These are phyloP conservation scores for Blastocystis sp. DNA, from an alignment of 352 stramenopile genomes.

Conservation along the genomic window DNA sequence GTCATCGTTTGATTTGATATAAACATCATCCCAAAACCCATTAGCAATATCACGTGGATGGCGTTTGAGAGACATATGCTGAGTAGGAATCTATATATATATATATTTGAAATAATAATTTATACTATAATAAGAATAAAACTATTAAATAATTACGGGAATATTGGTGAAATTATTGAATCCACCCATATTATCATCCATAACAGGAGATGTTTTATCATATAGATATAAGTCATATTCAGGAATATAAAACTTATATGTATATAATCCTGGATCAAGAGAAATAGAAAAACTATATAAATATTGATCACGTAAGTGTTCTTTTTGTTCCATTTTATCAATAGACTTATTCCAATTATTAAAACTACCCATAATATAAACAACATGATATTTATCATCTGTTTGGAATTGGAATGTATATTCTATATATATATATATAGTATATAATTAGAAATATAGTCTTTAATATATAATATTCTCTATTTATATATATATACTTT, in stretches of 20 bases:
- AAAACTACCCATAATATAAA: conserved; percentile 25
- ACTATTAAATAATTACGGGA: neutral
- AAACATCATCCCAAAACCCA: neutral
- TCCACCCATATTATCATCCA: conserved; percentile 13
- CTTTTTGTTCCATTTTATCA: conserved; percentile 14
- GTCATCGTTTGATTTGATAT: neutral
- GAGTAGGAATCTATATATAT: conserved; percentile 18
- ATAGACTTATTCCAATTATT: conserved; percentile 25
- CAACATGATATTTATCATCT: neutral
- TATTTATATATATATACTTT: neutral
- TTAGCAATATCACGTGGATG: conserved; percentile 14
- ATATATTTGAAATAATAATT: no score
- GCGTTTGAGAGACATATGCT: conserved; percentile 22
- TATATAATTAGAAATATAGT: conserved; percentile 15
- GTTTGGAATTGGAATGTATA: conserved; percentile 21
- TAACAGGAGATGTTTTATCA: conserved; percentile 3
- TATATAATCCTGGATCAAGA: conserved; percentile 27
- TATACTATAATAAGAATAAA: neutral
- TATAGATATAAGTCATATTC: neutral
- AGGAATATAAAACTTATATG: conserved; percentile 36
- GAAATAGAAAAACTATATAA: conserved; percentile 28
- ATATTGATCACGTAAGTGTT: neutral
- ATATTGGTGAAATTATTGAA: conserved; percentile 35
- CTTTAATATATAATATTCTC: neutral
- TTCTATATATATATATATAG: conserved; percentile 2